Evolutionary conservation across 352 stramenopile genomes (phyloP), one percentile per base, ranked within the genome.

Genomic region (Phytophthora colocasiae): DNA sequence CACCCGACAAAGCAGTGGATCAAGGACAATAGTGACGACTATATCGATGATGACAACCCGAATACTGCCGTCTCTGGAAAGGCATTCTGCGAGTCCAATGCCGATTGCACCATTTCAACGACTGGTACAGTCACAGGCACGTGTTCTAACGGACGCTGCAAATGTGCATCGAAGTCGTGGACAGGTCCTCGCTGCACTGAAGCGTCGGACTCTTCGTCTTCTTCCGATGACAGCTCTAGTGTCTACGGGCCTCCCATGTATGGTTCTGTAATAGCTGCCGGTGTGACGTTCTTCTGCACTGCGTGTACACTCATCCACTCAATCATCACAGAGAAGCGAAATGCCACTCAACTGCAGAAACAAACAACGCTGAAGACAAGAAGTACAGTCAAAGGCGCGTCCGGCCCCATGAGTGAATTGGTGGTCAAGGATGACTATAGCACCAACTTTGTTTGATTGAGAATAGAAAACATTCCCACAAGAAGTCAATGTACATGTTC

Each of bases 221-320:
- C 36, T 12, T 72, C 47, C 26, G 55, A 69, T 8, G 64, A 58
- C 4, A 57, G 56, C 3, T 59, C 64, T 1, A 17, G 31, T 31
- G 58, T 66, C 48, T 66, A 60, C 10, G 58, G 58, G 10, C 58
- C 58, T 32, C 49, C 49, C 26, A 68, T 73, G 58, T 64, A 69
- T 14, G 58, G 11, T 12, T 50, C 71, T 0, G 17, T 86, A 6
- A 26, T 44, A 32, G 36, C 75, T 5, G 71, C 69, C 1, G 26
- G 24, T 10, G 43, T 71, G n/a, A 71, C 75, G 2, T 32, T 81
- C 14, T 15, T 73, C 8, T 46, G 63, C 8, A 83, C 77, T 47
- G 17, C 56, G 1, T 43, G 69, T 7, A 63, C 65, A 1, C 19
- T 83, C 0, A 59, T 56, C 40, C 32, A 61, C 24, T 79, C 71